Base-by-base conservation (phyloP, 331 rosid genomes). In the Quercus phellos region DNA sequence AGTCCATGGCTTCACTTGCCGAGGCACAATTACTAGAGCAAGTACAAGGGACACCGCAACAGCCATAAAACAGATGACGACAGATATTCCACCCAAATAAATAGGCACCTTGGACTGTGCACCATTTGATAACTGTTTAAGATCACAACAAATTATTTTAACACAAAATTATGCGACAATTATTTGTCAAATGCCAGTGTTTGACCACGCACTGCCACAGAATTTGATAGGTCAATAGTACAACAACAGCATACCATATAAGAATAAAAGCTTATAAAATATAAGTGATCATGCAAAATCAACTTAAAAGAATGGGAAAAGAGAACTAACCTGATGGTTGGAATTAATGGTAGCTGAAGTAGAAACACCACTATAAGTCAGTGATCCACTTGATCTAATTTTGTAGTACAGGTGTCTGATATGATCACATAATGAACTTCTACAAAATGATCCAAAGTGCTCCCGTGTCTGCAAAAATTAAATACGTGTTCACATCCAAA, bases 1-100 rank as follows among this genome's bases (percentile, higher is more conserved):
- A 78, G 98, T 93, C 98, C 99, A 95, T 34, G 99, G 99, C 90
- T 81, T 80, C 80, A 95, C 98, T 90, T 95, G 99, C 50, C 84
- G 92, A 24, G 99, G 99, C 68, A 95, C 94, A 61, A 91, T 88
- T 80, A 72, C 83, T 71, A 95, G 81, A 22, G 90, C 77, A 68
- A 95, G 75, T 27, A 84, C 94, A 38, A 93, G 89, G 76, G 97
- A 88, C 61, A 87, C 85, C 75, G 84, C 55, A 66, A 87, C 96
- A 75, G 86, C 85, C 84, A 79, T 27, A 78, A 95, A 89, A 87
- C 98, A 93, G 81, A 86, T 51, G 53, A 77, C 2, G 19, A 90
- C 78, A 46, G 99, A 93, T 72, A 91, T 18, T 51, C 98, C 90
- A 22, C 99, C 99, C 87, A 95, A 88, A 85, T 87, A 91, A 56